These are phyloP conservation scores for Cutaneotrichosporon sp. DNA, from an alignment of 1,284 basidiomycete genomes.

Conservation along the genomic window DNA sequence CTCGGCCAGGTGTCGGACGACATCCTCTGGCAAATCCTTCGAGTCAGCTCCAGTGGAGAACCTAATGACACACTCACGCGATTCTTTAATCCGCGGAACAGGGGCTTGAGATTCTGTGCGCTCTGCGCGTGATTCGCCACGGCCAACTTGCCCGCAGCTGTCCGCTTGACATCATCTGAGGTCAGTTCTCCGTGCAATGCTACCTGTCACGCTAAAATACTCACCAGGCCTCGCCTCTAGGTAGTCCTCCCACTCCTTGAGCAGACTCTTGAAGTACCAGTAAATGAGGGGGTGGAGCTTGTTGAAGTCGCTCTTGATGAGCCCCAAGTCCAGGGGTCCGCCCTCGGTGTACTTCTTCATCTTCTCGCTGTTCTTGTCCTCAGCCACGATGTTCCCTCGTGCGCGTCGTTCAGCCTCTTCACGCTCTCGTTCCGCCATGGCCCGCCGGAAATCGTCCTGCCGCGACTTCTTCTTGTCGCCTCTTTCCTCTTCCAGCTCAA, in stretches of 20 bases:
- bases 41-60: not conserved
- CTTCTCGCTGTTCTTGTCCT: constrained; percentile 5
- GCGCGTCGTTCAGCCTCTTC: constrained; percentile 61
- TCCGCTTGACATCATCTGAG: constrained; percentile 63
- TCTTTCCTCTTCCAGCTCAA: constrained; percentile 86
- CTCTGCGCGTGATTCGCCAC: constrained; percentile 94
- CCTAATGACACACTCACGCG: constrained; percentile 55
- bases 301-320: constrained; percentile 89
- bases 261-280: constrained; percentile 81
- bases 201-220: constrained; percentile 21
- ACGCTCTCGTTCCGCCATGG: constrained; percentile 65
- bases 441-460: constrained; percentile 89
- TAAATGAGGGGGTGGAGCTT: constrained; percentile 97
- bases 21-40: constrained; percentile 75
- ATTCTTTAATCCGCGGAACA: constrained; percentile 84
- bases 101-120: constrained; percentile 90
- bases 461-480: constrained; percentile 50
- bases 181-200: too few species aligned
- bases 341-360: constrained; percentile 9
- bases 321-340: constrained; percentile 57
- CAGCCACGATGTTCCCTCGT: constrained; percentile 12
- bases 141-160: constrained; percentile 86
- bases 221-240: constrained; percentile 85
- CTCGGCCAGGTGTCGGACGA: constrained; percentile 84
- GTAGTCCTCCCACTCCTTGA: constrained; percentile 93